These are phyloP conservation scores for Brassica carinata DNA, from an alignment of 345 rosid species.

Conservation along the genomic window DNA sequence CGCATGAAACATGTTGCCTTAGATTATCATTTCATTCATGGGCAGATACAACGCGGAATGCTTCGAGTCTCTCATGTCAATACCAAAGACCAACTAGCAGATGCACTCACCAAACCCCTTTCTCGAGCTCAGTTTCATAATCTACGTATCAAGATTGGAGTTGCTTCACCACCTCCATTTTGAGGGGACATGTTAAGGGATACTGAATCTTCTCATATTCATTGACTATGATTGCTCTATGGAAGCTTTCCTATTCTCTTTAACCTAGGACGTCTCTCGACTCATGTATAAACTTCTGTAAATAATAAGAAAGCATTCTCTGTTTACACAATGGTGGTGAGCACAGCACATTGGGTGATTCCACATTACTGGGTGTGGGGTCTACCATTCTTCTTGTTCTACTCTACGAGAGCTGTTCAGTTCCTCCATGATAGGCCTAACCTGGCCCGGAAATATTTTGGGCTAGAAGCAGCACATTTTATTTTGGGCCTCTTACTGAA, in stretches of 20 bases:
- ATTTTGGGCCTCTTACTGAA: too few species aligned
- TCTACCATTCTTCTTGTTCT: conserved; percentile 82
- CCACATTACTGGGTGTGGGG: conserved; percentile 92
- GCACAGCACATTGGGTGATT: conserved; percentile 78
- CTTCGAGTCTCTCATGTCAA: too few species aligned
- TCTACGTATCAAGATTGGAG: not conserved
- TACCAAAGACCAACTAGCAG: not conserved
- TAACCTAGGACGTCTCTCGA: too few species aligned
- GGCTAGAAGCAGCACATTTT: too few species aligned
- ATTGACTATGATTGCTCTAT: too few species aligned
- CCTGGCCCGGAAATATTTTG: conserved; percentile 10
- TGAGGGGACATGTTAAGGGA: not conserved
- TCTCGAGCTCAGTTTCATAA: not conserved
- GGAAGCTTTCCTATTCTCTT: too few species aligned
- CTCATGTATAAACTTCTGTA: too few species aligned
- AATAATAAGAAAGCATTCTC: too few species aligned
- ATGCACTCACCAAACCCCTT: not conserved
- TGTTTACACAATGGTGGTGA: conserved; percentile 16
- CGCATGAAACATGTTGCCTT: not conserved
- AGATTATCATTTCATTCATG: not conserved
- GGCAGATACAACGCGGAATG: not conserved
- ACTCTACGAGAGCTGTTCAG: conserved; percentile 80
- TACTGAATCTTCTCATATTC: too few species aligned
- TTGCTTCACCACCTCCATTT: not conserved
- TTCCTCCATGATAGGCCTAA: conserved; percentile 74